A percentile compares a stretch with the other conserved stretches of the same genome.
phyloP scores from a whole-genome alignment of 83 land plant genomes.

The Isoetes engelmannii region DNA sequence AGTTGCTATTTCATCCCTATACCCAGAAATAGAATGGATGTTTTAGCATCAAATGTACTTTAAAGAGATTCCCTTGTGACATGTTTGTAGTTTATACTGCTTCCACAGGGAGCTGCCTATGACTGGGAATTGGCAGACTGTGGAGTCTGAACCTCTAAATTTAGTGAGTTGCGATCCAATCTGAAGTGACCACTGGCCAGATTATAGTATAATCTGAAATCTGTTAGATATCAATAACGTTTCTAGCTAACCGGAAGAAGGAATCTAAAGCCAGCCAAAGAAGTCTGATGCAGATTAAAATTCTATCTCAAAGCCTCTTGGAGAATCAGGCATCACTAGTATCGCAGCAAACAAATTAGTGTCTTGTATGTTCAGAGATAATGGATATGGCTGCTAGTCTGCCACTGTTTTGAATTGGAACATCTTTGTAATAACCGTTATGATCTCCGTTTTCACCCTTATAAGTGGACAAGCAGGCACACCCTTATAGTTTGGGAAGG shows the following conservation, averaged over 20 bases:
- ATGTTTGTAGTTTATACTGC: background rate
- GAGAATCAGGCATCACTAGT: background rate
- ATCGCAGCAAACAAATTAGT: too few species aligned
- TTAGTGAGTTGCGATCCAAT: background rate
- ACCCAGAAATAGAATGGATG: too few species aligned
- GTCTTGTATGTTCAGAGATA: background rate
- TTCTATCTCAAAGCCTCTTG: background rate
- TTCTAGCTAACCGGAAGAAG: background rate
- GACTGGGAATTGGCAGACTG: too few species aligned
- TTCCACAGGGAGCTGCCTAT: background rate
- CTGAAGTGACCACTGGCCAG: background rate
- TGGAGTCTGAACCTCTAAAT: background rate
- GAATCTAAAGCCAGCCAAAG: background rate
- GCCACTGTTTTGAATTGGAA: background rate
- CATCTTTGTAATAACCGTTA: background rate
- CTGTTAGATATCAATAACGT: background rate
- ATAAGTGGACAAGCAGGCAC: background rate
- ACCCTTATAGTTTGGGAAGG: background rate
- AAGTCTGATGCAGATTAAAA: background rate
- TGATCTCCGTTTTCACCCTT: background rate
- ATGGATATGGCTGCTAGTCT: background rate
- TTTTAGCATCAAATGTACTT: too few species aligned
- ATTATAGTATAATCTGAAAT: background rate
- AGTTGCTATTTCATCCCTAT: too few species aligned
- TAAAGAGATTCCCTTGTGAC: too few species aligned